Base-by-base conservation (phyloP, 1,139 yeast genomes). In the Geotrichum cucujoidarum region DNA sequence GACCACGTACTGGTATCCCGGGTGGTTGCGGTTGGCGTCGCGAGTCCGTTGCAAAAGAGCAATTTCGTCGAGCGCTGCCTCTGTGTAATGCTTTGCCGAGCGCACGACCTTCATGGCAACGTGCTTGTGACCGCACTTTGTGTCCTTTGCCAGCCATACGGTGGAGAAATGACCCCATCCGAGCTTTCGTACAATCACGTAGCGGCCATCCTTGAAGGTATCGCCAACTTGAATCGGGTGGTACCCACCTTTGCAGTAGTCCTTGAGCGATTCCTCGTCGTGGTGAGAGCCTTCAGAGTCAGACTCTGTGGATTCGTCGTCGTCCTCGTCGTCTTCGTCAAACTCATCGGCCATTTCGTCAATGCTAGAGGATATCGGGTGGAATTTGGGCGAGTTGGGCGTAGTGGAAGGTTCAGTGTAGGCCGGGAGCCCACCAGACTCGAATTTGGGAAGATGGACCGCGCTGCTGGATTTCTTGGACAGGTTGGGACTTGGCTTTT, bases 111-210 rank as follows among this genome's bases (percentile, higher is more conserved):
- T 88, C 71, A 88, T 73, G 7, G 96, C 96, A 32, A 85, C 95
- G 61, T 83, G 88, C 42, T 72, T 70, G 48, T 76, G 71, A 39
- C 51, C 43, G 37, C 57, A 52, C 3, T 48, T 50, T 14, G 52
- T 48, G 50, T 84, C 92, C 52, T 72, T 76, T 7, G 94, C 92
- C 24, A 87, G 71, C 95, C 95, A 87, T 30, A 87, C 95, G 1
- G 95, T 86, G 30, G 89, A 80, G 60, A 87, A 87, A 64, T 87
- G 95, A 40, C 95, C 95, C 95, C 95, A 86, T 6, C 95, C 95
- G 4, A 88, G 71, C 63, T 88, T 88, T 52, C 95, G 74, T 17
- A 83, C 80, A 41, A 88, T 68, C 3, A 78, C 73, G 64, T 88
- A 88, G 40, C 77, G 69, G 20, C 77, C 77, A 47, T 81, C 71